Percentiles rank a stretch among this genome's conserved stretches.
These are phyloP conservation scores for Striga hermonthica DNA, from an alignment of 305 asterid genomes.

Conservation along the genomic window DNA sequence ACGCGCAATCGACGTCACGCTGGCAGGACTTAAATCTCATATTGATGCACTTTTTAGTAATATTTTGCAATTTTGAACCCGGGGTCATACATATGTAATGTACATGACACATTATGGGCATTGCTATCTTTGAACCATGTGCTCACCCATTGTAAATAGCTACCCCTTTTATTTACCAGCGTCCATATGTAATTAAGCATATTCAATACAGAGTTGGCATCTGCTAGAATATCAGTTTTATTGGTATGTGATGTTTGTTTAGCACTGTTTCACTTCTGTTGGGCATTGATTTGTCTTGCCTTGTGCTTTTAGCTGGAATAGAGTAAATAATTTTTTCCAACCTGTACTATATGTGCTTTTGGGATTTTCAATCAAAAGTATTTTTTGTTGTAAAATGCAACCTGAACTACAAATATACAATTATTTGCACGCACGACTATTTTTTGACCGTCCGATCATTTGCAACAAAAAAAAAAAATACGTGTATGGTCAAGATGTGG, in stretches of 20 bases:
- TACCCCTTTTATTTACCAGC: constrained; percentile 9
- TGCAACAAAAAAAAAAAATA: too few relatives aligned
- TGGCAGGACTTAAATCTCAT: constrained; percentile 18
- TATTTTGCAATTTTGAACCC: constrained; percentile 35
- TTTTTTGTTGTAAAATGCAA: too few relatives aligned
- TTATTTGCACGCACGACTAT: too few relatives aligned
- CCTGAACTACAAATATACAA: too few relatives aligned
- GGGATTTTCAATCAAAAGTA: too few relatives aligned
- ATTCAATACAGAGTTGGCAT: constrained; percentile 13
- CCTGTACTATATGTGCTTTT: too few relatives aligned
- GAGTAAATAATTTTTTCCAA: too few relatives aligned
- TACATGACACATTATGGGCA: constrained; percentile 18
- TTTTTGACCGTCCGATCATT: too few relatives aligned
- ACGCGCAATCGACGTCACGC: constrained; percentile 25
- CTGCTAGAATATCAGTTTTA: constrained; percentile 19
- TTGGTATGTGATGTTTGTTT: constrained; percentile 17
- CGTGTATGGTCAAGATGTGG: too few relatives aligned
- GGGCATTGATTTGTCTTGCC: not conserved
- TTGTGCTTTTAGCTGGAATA: not conserved
- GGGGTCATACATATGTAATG: constrained; percentile 14
- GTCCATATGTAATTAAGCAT: constrained; percentile 35
- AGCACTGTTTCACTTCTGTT: not conserved
- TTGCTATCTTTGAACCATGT: constrained; percentile 1
- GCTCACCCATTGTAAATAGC: constrained; percentile 31
- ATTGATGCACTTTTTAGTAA: constrained; percentile 31